phyloP scores from a whole-genome alignment of 164 flowering plant genomes.

The Magnolia officinalis region DNA sequence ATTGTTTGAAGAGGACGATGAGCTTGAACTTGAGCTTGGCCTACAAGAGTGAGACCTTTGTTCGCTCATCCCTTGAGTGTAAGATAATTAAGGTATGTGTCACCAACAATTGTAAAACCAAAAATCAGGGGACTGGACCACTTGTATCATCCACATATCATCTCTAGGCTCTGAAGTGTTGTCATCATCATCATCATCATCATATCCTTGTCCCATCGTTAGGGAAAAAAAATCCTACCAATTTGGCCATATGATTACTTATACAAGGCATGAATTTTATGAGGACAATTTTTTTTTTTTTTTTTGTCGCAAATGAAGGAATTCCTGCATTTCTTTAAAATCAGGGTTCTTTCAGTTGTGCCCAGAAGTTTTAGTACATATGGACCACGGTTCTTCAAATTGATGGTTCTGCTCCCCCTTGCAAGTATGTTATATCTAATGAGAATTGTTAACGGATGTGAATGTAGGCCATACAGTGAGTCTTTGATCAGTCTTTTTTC shows the following conservation, averaged over 20 bases:
- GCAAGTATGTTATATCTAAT: too few species aligned
- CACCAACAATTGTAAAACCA: neutral
- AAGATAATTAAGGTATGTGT: conserved; percentile 25
- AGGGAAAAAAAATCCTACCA: neutral
- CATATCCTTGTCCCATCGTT: neutral
- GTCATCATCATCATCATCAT: neutral
- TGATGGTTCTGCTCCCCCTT: too few species aligned
- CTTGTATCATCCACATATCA: neutral
- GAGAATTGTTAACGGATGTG: too few species aligned
- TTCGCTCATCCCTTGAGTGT: conserved; percentile 7
- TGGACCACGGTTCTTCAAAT: too few species aligned
- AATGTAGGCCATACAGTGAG: too few species aligned
- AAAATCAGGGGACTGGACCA: neutral
- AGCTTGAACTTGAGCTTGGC: conserved; percentile 89
- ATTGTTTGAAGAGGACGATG: conserved; percentile 90
- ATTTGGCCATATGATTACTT: neutral
- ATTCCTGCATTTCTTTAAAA: too few species aligned
- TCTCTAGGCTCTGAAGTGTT: neutral
- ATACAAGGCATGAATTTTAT: neutral
- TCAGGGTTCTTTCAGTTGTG: too few species aligned
- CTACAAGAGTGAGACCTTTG: conserved; percentile 53
- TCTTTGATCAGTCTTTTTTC: too few species aligned
- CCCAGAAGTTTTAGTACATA: too few species aligned
- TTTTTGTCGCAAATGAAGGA: too few species aligned
- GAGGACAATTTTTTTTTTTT: neutral